Evolutionary conservation across 2,329 filamentous ascomycete species (phyloP), one percentile per base, ranked within the genome.

Genomic region (Claviceps cyperi): DNA sequence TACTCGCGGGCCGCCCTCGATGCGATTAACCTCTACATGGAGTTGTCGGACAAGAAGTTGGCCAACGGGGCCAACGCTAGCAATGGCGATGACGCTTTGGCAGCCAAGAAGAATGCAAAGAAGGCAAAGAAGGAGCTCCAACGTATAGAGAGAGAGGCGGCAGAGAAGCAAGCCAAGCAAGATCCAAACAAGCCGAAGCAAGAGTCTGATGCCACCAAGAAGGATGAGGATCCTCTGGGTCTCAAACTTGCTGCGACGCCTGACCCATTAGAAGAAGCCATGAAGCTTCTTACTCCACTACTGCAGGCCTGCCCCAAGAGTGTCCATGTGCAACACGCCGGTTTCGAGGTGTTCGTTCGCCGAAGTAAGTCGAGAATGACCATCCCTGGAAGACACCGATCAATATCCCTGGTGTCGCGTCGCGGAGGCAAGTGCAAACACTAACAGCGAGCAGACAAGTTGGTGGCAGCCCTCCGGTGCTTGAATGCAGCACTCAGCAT

Each of bases 321-420:
- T 62, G 78, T 94, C 46, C 81, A 92, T 54, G 86, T 79, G 21
- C 92, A 98, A 67, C 76, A 83, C 56, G 79, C 83, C 48, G 92
- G 89, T 5, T 97, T 96, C 59, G 90, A 97, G 69, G 84, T 98
- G 17, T 90, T 87, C 63, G 74, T 94, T 52, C 77, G 89, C 61
- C 77, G 84, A 71, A 81, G 89, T 94, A 78, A 74, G 82, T 70
- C 13, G 36, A 22, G 2, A 39, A 37, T 32, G 2, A 8, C 6
- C 17, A 22, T 17, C n/a, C 9, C 15, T 32, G 3, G 19, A 38
- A 15, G 4, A n/a, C 2, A 15, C 17, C 4, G 13, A 48, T 28
- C 35, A 14, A 8, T n/a, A 4, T 17, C 5, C 3, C n/a, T 11
- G 28, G 24, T 35, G 43, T 28, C 15, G 13, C 32, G 43, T 28